Conservation (phyloP, 495 filamentous ascomycete species). For the Margaritispora aquatica region DNA sequence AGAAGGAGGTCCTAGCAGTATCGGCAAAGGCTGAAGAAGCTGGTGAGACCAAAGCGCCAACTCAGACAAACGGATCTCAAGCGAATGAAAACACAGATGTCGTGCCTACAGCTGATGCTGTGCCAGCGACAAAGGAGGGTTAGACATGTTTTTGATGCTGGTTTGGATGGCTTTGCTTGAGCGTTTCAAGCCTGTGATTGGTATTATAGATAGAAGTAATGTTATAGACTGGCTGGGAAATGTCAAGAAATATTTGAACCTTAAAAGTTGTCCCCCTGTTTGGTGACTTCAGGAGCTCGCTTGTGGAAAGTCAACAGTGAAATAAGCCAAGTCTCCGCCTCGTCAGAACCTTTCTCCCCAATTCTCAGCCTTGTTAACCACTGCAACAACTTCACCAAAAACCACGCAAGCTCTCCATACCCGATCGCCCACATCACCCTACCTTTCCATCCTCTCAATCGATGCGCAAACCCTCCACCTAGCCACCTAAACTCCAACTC, state of each 20-base stretch:
- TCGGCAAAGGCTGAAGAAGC: neutral
- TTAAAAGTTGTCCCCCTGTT: neutral
- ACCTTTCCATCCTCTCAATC: neutral
- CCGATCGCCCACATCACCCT: neutral
- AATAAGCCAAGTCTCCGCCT: neutral
- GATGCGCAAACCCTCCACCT: neutral
- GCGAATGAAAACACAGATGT: slow-evolving; percentile 7
- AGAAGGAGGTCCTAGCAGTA: neutral
- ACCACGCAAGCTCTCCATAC: neutral
- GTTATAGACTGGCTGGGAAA: neutral
- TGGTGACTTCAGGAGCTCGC: neutral
- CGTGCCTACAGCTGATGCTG: neutral
- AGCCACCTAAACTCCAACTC: no score
- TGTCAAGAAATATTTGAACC: no score
- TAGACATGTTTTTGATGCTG: neutral
- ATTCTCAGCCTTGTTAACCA: neutral
- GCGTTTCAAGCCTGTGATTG: neutral
- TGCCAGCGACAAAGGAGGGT: slow-evolving; percentile 1
- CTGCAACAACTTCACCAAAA: neutral
- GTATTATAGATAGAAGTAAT: neutral
- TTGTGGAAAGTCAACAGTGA: neutral
- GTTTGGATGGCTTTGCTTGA: neutral
- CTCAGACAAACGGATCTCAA: neutral
- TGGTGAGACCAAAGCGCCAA: neutral
- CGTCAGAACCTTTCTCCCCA: neutral